Evolutionary conservation across 2,329 filamentous ascomycete genomes (phyloP).

Genomic region (Epichloe gansuensis): DNA sequence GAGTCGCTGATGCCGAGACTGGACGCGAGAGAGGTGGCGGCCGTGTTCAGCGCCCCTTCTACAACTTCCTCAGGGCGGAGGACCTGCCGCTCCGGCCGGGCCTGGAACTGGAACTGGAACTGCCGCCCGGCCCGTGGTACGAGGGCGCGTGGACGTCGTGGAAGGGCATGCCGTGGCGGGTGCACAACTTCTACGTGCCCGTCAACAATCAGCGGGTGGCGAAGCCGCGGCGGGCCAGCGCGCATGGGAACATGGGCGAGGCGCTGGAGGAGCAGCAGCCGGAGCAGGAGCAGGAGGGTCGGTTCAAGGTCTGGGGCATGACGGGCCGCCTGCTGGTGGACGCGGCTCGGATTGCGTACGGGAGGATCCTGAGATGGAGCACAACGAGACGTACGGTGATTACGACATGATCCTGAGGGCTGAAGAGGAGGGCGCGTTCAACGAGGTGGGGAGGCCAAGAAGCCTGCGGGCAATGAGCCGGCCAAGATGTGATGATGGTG

Average conservation of each 20-base stretch:
- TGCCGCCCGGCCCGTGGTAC: slow-evolving; percentile 62
- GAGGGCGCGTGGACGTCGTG: slow-evolving; percentile 69
- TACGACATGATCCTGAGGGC: slow-evolving; percentile 36
- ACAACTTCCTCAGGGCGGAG: slow-evolving; percentile 58
- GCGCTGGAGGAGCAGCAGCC: slow-evolving; percentile 37
- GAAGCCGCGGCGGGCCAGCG: slow-evolving; percentile 36
- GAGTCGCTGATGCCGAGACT: slow-evolving; percentile 66
- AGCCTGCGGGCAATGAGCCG: slow-evolving; percentile 16
- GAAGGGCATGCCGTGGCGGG: slow-evolving; percentile 65
- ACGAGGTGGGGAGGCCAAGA: slow-evolving; percentile 25
- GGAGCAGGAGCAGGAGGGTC: slow-evolving; percentile 34
- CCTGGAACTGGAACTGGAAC: slow-evolving; percentile 14
- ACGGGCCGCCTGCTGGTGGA: slow-evolving; percentile 85
- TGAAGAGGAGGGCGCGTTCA: slow-evolving; percentile 32
- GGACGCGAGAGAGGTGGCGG: slow-evolving; percentile 83
- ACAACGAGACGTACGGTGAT: slow-evolving; percentile 42
- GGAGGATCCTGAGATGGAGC: slow-evolving; percentile 75
- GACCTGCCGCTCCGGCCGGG: slow-evolving; percentile 39
- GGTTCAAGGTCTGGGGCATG: slow-evolving; percentile 90
- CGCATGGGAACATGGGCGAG: slow-evolving; percentile 31
- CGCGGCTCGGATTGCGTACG: slow-evolving; percentile 74
- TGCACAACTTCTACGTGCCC: slow-evolving; percentile 90
- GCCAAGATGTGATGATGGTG: slow-evolving; percentile 19
- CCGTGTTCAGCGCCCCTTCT: slow-evolving; percentile 87
- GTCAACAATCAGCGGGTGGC: slow-evolving; percentile 58